Conservation (phyloP, 768 basidiomycete species). For the Boletus subcaerulescens region DNA sequence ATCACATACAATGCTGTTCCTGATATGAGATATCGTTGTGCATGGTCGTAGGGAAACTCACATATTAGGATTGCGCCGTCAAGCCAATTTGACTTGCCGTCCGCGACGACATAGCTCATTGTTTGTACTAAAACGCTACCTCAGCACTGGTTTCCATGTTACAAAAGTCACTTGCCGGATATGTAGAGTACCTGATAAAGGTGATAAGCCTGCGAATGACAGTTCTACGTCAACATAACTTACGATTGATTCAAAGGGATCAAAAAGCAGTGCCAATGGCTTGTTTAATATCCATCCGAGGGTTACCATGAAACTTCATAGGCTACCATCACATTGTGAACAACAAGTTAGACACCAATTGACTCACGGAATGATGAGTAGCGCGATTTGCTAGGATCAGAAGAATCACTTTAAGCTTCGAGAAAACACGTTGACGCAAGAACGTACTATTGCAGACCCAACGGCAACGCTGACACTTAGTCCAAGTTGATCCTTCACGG, state of each 20-base stretch:
- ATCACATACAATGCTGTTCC: slow-evolving; percentile 63
- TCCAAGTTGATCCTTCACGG: slow-evolving; percentile 78
- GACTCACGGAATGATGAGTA: slow-evolving; percentile 80
- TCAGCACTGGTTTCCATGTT: slow-evolving; percentile 25
- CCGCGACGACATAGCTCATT: slow-evolving; percentile 77
- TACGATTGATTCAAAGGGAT: slow-evolving; percentile 83
- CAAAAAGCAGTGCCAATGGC: slow-evolving; percentile 78
- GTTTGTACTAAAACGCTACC: slow-evolving; percentile 57
- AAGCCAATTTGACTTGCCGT: slow-evolving; percentile 83
- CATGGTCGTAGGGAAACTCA: slow-evolving; percentile 30
- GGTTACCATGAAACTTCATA: slow-evolving; percentile 60
- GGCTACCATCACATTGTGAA: neutral
- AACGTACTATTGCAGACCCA: slow-evolving; percentile 68
- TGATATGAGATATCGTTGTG: neutral
- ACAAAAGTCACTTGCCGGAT: slow-evolving; percentile 36
- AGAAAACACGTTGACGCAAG: neutral
- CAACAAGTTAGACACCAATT: neutral
- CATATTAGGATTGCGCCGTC: slow-evolving; percentile 75
- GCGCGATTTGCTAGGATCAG: slow-evolving; percentile 64
- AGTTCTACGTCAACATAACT: slow-evolving; percentile 12
- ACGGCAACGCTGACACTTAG: slow-evolving; percentile 84
- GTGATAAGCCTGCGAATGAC: slow-evolving; percentile 7
- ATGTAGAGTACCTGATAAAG: slow-evolving; percentile 34
- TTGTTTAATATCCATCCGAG: slow-evolving; percentile 83
- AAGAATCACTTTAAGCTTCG: neutral